These are phyloP conservation scores for Heimioporus retisporus DNA, from an alignment of 1,284 basidiomycete genomes.

Conservation along the genomic window DNA sequence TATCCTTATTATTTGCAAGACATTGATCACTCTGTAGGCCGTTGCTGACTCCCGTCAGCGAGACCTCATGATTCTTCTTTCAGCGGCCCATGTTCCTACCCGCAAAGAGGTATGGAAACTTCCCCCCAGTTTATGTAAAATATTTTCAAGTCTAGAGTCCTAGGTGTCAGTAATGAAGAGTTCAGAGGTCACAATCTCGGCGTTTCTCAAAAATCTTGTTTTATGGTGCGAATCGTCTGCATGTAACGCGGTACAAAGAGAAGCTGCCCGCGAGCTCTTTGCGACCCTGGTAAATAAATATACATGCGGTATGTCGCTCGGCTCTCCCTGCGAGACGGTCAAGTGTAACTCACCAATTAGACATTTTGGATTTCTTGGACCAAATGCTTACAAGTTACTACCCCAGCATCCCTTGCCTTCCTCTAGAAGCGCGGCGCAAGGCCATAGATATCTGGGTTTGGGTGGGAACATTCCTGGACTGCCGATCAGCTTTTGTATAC, in stretches of 20 bases:
- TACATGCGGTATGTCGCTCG: slow-evolving; percentile 58
- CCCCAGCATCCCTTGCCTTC: slow-evolving; percentile 42
- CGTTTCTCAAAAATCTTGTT: slow-evolving; percentile 65
- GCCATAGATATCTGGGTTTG: slow-evolving; percentile 77
- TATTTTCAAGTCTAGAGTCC: slow-evolving; percentile 4
- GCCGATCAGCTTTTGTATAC: slow-evolving; percentile 21
- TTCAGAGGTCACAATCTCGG: slow-evolving; percentile 44
- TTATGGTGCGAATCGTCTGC: slow-evolving; percentile 66
- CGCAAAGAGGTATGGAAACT: slow-evolving; percentile 66
- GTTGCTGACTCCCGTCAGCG: slow-evolving; percentile 61
- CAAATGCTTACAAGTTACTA: slow-evolving; percentile 58
- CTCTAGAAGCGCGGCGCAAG: slow-evolving; percentile 56
- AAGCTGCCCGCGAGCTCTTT: slow-evolving; percentile 70
- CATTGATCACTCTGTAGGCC: slow-evolving; percentile 46
- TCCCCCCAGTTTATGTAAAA: background rate
- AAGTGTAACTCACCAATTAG: slow-evolving; percentile 43
- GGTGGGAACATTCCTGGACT: slow-evolving; percentile 53
- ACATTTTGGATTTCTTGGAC: slow-evolving; percentile 58
- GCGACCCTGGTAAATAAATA: slow-evolving; percentile 84
- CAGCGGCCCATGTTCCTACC: slow-evolving; percentile 71
- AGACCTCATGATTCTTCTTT: slow-evolving; percentile 74
- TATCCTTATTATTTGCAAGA: background rate
- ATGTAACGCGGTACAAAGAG: slow-evolving; percentile 66
- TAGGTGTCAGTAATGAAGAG: slow-evolving; percentile 58
- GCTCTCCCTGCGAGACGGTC: background rate